Evolutionary conservation across 2,329 filamentous ascomycete genomes (phyloP), one percentile per base, ranked within the genome.

Genomic region (Arthroderma sp.): DNA sequence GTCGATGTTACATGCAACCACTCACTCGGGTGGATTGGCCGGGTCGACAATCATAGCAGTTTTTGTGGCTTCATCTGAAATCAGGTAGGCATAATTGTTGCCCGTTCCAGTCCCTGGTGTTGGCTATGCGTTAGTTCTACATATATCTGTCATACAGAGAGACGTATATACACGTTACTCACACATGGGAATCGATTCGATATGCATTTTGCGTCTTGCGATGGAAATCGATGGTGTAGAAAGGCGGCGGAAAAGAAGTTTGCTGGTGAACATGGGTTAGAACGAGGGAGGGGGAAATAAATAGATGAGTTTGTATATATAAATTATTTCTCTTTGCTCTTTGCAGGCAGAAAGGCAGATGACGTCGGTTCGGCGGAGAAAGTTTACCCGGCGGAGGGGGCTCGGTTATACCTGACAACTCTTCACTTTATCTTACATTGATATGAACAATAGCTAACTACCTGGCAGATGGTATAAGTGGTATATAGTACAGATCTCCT

Each of bases 101-200:
- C 62, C 60, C 51, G 42, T 45, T 15, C 49, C 48, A n/a, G 51
- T 53, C 51, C 51, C 50, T 51, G 22, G 22, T 15, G n/a, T 22
- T 22, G 15, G 15, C 15, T 22, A 22, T 22, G 15, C 15, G 3
- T 22, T 22, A 22, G 15, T 22, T 22, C 15, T 22, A 22, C 15
- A 22, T 22, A 22, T 22, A 22, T 22, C 15, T 22, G 15, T 22
- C 15, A 3, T 22, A 22, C 3, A 3, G 15, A 22, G 15, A 22
- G 15, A 22, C 15, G 15, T 22, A 22, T 22, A 22, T 22, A 22
- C 15, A 22, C 7, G 31, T 34, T 37, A 59, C 68, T 50, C 65
- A 73, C 70, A 73, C 70, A 73, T 72, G 11, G 70, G 70, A 62
- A 73, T 71, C 36, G 69, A 70, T 51, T 68, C 64, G 51, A 73